Evolutionary conservation across 2,329 filamentous ascomycete genomes (phyloP), one percentile per base, ranked within the genome.

Genomic region (Talaromyces sp.): DNA sequence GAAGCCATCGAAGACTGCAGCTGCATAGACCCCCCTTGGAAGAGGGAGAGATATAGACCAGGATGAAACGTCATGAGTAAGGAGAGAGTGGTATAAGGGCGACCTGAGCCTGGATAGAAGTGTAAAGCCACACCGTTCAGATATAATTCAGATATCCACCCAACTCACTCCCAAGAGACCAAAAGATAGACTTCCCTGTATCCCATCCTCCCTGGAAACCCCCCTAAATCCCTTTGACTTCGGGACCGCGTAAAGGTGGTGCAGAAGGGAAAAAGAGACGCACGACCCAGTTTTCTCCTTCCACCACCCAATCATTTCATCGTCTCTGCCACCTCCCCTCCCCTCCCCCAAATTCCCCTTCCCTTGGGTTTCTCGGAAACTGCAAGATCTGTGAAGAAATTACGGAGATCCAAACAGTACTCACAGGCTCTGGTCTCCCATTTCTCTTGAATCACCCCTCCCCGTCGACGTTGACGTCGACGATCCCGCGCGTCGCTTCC

Each of bases 221-320:
- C n/a, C n/a, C n/a, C n/a, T n/a, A n/a, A n/a, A n/a, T n/a, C n/a
- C n/a, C n/a, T 27, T 27, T 27, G 24, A 27, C 24, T 27, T 27
- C 9, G 22, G 40, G 45, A 27, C 4, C 4, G 24, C 9, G 24
- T 9, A 27, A 16, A 19, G n/a, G 16, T 39, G 43, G 32, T 40
- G 24, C 14, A 49, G 41, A 36, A 41, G 52, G 16, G 32, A 44
- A 45, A 50, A 47, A 56, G 30, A 54, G 45, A 33, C 45, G 50
- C 47, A 50, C 36, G 56, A 59, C 49, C 49, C 52, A 53, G 45
- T 51, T 49, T 45, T 45, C 5, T 27, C 16, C 30, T 47, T 9
- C 16, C 44, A 35, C 39, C 48, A 37, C 57, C 36, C 65, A 67
- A 69, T 68, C 67, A 64, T 57, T 57, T 52, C 46, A 52, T 52